Conservation (phyloP, 805 yeast genomes). For the Yamadazyma insecticola region DNA sequence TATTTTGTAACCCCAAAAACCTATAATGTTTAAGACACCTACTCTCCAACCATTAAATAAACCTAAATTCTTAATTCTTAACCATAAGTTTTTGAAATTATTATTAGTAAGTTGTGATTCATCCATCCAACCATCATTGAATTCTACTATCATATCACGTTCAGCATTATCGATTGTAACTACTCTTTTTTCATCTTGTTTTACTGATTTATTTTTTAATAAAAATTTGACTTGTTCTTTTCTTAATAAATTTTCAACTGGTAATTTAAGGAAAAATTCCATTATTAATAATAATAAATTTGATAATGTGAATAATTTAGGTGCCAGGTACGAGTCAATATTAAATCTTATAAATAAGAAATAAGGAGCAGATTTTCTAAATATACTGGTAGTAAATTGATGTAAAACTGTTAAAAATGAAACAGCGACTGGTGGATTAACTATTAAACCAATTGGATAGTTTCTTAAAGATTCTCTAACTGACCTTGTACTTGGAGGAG, state of each 20-base stretch:
- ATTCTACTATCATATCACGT: conserved; percentile 52
- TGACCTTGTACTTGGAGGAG: conserved; percentile 43
- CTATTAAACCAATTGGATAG: conserved; percentile 52
- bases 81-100: conserved; percentile 36
- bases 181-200: conserved; percentile 32
- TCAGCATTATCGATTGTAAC: conserved; percentile 41
- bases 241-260: conserved; percentile 80
- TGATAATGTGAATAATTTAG: conserved; percentile 53
- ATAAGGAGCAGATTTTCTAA: conserved; percentile 64
- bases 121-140: conserved; percentile 46
- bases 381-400: conserved; percentile 54
- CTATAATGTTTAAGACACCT: conserved; percentile 71
- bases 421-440: conserved; percentile 49
- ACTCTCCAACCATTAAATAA: conserved; percentile 90
- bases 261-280: conserved; percentile 74
- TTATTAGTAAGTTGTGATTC: conserved; percentile 2
- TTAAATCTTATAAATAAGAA: conserved; percentile 55
- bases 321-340: conserved; percentile 62
- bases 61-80: conserved; percentile 23
- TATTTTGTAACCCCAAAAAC: conserved; percentile 75
- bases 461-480: conserved; percentile 60
- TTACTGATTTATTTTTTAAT: conserved; percentile 31
- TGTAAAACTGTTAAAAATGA: conserved; percentile 51
- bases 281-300: conserved; percentile 57
- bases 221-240: conserved; percentile 77